phyloP scores from a whole-genome alignment of 208 protist species.

The Wallacemonas collosoma region DNA sequence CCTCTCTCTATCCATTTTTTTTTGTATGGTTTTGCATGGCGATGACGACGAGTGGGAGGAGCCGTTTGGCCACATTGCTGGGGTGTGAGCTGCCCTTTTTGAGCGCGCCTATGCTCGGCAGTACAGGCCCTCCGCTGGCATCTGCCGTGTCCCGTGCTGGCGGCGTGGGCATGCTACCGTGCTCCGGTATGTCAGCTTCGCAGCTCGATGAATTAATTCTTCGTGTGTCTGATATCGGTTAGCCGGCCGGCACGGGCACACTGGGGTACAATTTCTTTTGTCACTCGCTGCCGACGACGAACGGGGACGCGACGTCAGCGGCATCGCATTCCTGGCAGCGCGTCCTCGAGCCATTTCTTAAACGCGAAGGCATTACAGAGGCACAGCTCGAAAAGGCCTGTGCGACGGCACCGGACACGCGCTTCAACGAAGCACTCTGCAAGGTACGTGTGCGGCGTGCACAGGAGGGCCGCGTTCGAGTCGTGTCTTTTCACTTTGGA shows the following conservation, averaged over 20 bases:
- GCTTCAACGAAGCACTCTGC: constrained; percentile 23
- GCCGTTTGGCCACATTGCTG: constrained; percentile 21
- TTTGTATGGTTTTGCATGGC: no score
- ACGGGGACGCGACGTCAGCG: background rate
- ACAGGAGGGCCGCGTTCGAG: constrained; percentile 3
- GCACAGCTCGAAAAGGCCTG: constrained; percentile 13
- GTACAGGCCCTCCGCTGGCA: constrained; percentile 18
- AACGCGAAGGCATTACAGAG: constrained; percentile 17
- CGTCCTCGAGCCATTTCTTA: constrained; percentile 8
- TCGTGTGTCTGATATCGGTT: constrained; percentile 2
- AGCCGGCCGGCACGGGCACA: background rate
- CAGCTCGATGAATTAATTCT: constrained; percentile 18
- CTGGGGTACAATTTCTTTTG: constrained; percentile 37
- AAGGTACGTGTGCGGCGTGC: constrained; percentile 11
- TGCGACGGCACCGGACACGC: background rate
- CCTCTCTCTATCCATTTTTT: no score
- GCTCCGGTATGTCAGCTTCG: constrained; percentile 21
- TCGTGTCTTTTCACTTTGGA: constrained; percentile 40
- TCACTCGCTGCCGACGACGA: constrained; percentile 14
- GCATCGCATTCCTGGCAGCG: constrained; percentile 15
- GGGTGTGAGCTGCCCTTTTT: constrained; percentile 26
- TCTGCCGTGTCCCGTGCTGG: constrained; percentile 19
- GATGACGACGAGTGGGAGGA: background rate
- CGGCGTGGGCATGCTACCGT: constrained; percentile 27
- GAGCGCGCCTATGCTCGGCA: constrained; percentile 29